These are phyloP conservation scores for Phytopythium chamaehyphon DNA, from an alignment of 352 stramenopile genomes.

Conservation along the genomic window DNA sequence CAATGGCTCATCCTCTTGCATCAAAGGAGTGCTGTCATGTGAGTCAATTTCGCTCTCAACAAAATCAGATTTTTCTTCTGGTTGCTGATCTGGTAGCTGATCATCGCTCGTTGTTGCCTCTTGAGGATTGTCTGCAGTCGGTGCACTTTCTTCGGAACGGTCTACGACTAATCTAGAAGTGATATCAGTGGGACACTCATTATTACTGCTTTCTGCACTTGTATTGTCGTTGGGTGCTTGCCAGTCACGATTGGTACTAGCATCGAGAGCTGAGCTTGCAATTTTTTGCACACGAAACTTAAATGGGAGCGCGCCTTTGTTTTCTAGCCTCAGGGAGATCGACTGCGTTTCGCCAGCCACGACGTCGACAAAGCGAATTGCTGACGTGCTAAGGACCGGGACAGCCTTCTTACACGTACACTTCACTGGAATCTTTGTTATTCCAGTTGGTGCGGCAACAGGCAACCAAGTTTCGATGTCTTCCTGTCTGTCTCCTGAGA, in stretches of 20 bases:
- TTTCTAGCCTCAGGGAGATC: slow-evolving; percentile 52
- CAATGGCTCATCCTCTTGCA: neutral
- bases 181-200: too few species aligned
- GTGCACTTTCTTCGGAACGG: too few species aligned
- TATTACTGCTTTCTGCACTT: too few species aligned
- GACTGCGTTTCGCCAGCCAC: slow-evolving; percentile 76
- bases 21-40: neutral
- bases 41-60: too few species aligned
- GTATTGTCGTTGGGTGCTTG: neutral
- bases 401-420: slow-evolving; percentile 85
- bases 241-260: neutral
- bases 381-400: slow-evolving; percentile 38
- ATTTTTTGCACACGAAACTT: slow-evolving; percentile 27
- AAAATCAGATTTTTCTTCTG: too few species aligned
- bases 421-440: slow-evolving; percentile 68
- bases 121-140: too few species aligned
- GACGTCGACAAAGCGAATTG: slow-evolving; percentile 61
- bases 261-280: neutral
- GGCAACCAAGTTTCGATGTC: slow-evolving; percentile 69
- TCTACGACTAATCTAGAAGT: too few species aligned
- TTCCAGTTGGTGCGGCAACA: slow-evolving; percentile 72
- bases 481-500: slow-evolving; percentile 47
- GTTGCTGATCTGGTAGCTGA: too few species aligned
- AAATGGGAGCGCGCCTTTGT: slow-evolving; percentile 66
- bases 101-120: too few species aligned